Evolutionary conservation across 192 early-diverging fungal species (phyloP).

Genomic region (Ambispora gerdemannii): DNA sequence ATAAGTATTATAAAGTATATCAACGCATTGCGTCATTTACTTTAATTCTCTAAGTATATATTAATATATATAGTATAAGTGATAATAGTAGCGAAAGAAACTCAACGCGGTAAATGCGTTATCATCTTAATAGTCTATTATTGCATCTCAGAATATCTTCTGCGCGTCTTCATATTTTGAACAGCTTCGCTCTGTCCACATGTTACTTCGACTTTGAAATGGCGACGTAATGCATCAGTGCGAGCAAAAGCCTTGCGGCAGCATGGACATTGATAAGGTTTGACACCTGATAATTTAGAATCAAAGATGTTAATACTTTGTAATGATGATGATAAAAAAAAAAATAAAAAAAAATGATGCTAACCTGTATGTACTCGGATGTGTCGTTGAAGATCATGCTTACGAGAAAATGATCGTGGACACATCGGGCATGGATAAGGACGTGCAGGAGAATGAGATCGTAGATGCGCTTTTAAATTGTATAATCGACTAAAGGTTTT

Average conservation of each 20-base stretch:
- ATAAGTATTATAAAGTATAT: no score
- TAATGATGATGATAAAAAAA: no score
- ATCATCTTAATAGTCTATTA: background rate
- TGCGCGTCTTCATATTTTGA: conserved; percentile 32
- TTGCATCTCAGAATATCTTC: conserved; percentile 23
- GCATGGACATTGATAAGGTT: conserved; percentile 64
- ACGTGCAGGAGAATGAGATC: conserved; percentile 52
- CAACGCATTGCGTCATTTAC: no score
- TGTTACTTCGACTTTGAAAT: conserved; percentile 55
- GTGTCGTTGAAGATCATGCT: conserved; percentile 77
- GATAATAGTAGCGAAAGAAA: no score
- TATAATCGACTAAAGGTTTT: conserved; percentile 62
- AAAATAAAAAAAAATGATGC: no score
- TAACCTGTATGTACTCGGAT: conserved; percentile 60
- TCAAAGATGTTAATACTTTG: no score
- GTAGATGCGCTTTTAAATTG: conserved; percentile 66
- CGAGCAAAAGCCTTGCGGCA: conserved; percentile 72
- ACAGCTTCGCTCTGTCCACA: conserved; percentile 38
- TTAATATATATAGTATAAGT: no score
- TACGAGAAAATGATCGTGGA: conserved; percentile 65
- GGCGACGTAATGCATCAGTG: conserved; percentile 73
- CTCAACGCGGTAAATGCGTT: background rate
- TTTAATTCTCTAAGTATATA: no score
- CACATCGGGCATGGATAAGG: conserved; percentile 66
- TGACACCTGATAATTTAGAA: no score